These are phyloP conservation scores for Tylopilus vinaceipallidus DNA, from an alignment of 768 basidiomycete species.

Conservation along the genomic window DNA sequence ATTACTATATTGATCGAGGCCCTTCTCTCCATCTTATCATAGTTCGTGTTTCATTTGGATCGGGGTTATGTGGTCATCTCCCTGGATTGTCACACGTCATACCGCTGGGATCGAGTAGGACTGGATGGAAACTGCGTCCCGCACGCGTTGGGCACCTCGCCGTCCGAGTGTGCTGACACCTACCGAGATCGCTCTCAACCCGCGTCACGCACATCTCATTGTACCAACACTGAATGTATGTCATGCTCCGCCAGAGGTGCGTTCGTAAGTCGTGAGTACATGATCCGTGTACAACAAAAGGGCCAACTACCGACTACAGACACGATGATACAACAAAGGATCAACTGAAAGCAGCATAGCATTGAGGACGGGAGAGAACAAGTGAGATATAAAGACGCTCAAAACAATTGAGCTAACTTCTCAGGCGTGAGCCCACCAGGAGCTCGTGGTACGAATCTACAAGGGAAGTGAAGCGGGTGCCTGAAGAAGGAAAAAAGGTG, in stretches of 20 bases:
- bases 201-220: no score
- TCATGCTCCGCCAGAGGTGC: not conserved
- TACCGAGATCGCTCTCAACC: no score
- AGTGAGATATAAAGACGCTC: not conserved
- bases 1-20: no score
- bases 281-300: not conserved
- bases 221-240: no score
- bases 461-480: conserved; percentile 26
- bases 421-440: conserved; percentile 12
- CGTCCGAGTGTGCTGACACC: no score
- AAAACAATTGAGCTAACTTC: conserved; percentile 20
- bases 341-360: not conserved
- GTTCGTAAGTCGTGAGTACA: not conserved
- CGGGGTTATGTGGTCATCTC: no score
- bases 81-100: no score
- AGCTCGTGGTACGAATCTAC: conserved; percentile 25
- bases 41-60: no score
- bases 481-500: conserved; percentile 4
- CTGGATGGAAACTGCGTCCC: no score
- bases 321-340: not conserved
- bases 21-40: no score
- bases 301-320: not conserved
- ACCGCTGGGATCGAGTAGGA: no score
- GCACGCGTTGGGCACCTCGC: no score
- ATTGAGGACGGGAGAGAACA: not conserved